Conservation (phyloP, 441 rosid species). For the Syzygium malaccense region DNA sequence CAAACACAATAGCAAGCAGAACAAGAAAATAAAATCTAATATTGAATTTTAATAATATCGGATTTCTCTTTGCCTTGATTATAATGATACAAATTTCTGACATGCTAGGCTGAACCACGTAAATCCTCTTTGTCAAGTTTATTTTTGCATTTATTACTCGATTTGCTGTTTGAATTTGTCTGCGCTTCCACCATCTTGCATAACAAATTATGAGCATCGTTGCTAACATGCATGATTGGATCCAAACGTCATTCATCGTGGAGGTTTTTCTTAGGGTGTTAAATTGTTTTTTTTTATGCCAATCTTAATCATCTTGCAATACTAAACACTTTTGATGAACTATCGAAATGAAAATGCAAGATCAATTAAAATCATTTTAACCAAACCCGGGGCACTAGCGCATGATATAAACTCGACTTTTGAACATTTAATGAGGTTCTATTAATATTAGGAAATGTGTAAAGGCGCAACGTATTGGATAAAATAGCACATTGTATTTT, state of each 20-base stretch:
- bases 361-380: neutral
- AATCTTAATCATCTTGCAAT: neutral
- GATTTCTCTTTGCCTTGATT: neutral
- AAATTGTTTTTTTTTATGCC: neutral
- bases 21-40: rapidly evolving
- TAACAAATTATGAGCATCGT: neutral
- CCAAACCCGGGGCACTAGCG: rapidly evolving
- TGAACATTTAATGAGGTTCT: neutral
- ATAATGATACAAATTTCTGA: neutral
- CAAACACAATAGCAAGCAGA: neutral
- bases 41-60: neutral
- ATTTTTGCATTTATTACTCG: neutral
- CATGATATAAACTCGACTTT: rapidly evolving
- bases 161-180: neutral
- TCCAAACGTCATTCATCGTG: neutral
- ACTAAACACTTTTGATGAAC: neutral
- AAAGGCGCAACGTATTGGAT: rapidly evolving
- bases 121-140: neutral
- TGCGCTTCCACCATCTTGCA: neutral
- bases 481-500: rapidly evolving
- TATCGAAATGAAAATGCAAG: neutral
- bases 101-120: rapidly evolving
- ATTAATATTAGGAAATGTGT: neutral
- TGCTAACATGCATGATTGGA: neutral
- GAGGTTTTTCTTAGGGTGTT: neutral